Evolutionary conservation across 176 grass and related monocot genomes (phyloP), one percentile per base, ranked within the genome.

Genomic region (Oryza glaberrima): DNA sequence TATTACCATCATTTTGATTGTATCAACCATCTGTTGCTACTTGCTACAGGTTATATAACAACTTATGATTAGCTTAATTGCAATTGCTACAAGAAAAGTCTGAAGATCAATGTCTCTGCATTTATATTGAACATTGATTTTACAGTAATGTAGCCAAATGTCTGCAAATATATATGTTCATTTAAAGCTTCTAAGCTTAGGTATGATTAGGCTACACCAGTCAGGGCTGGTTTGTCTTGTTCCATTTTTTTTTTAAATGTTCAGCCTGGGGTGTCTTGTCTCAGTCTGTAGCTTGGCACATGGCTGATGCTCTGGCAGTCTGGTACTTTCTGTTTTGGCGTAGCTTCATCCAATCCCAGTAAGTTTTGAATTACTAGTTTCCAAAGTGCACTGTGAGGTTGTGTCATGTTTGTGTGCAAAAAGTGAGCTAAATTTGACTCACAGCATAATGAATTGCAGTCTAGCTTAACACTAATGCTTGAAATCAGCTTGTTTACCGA

Each of bases 321-420:
- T 72, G 49, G 68, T 7, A 32, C 51, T 82, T 35, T 9, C 1
- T 11, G 43, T 5, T 84, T 45, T 34, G 2, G 26, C 80, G 61
- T 70, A 65, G 68, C 32, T 52, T 52, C 14, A 11, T 36, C 68
- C 36, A 54, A 51, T 12, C 34, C 34, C 54, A 82, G 23, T 17
- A 77, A 77, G 20, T 77, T 51, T 63, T 76, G 65, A 76, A 14
- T 89, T 81, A 30, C 54, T 4, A 9, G 61, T 56, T 85, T 77
- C 23, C 23, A 68, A 56, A 82, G 56, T 82, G 73, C 45, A 47
- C 60, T 9, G 17, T 34, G 25, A 36, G 11, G 82, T 19, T 65
- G 7, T 88, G 75, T 76, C 66, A 52, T 60, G 19, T 60, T 6
- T 20, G 66, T 67, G 73, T 81, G 51, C 77, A 81, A 85, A 52